A percentile compares a stretch with the other conserved stretches of the same genome.
Conservation (phyloP, 2,329 filamentous ascomycete genomes). For the Taxawa tesnikishii region DNA sequence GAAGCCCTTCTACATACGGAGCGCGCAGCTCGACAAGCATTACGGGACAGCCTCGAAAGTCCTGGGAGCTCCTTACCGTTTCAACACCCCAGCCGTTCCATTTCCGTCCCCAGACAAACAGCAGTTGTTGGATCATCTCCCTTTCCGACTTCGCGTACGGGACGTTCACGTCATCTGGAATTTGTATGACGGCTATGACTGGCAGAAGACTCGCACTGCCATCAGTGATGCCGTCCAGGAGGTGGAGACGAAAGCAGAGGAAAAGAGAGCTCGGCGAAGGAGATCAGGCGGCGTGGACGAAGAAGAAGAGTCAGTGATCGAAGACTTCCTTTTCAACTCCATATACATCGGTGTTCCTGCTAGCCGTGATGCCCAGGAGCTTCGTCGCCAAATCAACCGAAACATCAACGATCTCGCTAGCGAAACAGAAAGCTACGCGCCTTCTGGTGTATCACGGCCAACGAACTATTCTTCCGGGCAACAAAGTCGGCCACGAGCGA, state of each 20-base stretch:
- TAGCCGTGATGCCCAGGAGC: conserved; percentile 65
- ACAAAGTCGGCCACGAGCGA: conserved; percentile 12
- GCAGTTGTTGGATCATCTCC: conserved; percentile 9
- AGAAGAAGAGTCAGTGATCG: conserved; percentile 76
- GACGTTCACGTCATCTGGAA: conserved; percentile 97
- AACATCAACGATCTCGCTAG: conserved; percentile 75
- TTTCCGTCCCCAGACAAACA: neutral
- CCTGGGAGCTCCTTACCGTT: conserved; percentile 17
- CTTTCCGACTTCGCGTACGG: conserved; percentile 64
- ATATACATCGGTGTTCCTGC: conserved; percentile 92
- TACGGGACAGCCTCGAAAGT: conserved; percentile 14
- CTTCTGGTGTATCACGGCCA: conserved; percentile 50
- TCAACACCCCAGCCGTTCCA: conserved; percentile 14
- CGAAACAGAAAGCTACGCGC: conserved; percentile 81
- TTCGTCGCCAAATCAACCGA: conserved; percentile 74
- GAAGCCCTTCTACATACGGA: conserved; percentile 17
- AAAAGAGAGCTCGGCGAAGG: conserved; percentile 51
- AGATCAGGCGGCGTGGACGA: conserved; percentile 47
- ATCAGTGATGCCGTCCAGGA: conserved; percentile 83
- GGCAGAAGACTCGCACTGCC: conserved; percentile 73
- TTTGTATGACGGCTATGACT: conserved; percentile 94
- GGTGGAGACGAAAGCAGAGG: conserved; percentile 69
- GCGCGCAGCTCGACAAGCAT: conserved; percentile 21
- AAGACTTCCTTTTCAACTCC: conserved; percentile 95
- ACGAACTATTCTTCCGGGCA: conserved; percentile 29